Percentiles rank a stretch among this genome's conserved stretches.
phyloP scores from a whole-genome alignment of 73 alveolate genomes.

The Tetrahymena thermophila region DNA sequence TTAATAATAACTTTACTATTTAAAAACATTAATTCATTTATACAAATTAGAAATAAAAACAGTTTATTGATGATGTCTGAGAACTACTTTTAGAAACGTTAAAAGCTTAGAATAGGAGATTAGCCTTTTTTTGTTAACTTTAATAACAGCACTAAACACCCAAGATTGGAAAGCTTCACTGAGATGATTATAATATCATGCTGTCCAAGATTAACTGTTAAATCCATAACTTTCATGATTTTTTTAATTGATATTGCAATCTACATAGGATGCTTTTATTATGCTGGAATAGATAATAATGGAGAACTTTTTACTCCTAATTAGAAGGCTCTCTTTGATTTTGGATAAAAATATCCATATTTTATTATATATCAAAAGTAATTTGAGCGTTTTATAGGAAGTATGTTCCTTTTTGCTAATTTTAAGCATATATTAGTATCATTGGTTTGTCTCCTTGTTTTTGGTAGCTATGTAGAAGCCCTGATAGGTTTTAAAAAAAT shows the following conservation, averaged over 20 bases:
- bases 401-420: conserved; percentile 13
- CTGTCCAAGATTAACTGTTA: conserved; percentile 26
- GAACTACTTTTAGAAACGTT: background rate
- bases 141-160: conserved; percentile 17
- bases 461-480: conserved; percentile 32
- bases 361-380: conserved; percentile 7
- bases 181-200: conserved; percentile 39
- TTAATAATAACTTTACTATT: background rate
- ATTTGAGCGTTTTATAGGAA: background rate
- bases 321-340: conserved; percentile 22
- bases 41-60: background rate
- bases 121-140: conserved; percentile 8
- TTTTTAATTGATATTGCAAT: conserved; percentile 7
- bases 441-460: conserved; percentile 17
- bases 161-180: conserved; percentile 31
- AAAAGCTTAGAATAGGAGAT: background rate
- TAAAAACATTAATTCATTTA: background rate
- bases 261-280: background rate
- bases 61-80: background rate
- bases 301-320: conserved; percentile 32
- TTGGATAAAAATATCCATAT: conserved; percentile 22
- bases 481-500: conserved; percentile 39
- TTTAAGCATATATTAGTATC: conserved; percentile 18
- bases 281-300: conserved; percentile 10
- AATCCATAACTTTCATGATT: conserved; percentile 22